Percentiles rank a stretch among this genome's conserved stretches.
phyloP scores from a whole-genome alignment of 192 early-diverging fungal species.

The Coemansia sp. region DNA sequence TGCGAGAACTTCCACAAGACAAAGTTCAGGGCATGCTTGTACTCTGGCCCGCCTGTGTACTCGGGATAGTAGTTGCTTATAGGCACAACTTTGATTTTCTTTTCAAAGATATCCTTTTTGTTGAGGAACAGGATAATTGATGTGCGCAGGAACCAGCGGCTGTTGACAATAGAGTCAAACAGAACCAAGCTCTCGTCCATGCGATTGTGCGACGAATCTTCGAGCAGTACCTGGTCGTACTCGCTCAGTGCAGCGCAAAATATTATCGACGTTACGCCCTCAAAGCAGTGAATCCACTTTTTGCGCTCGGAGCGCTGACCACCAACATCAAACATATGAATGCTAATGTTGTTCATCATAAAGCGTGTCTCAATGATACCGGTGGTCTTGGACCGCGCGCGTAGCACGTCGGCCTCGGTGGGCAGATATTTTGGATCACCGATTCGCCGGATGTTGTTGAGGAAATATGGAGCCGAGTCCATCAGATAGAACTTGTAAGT shows the following conservation, averaged over 20 bases:
- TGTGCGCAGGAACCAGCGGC: conserved; percentile 88
- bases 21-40: conserved; percentile 82
- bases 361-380: conserved; percentile 96
- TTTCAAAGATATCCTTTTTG: conserved; percentile 87
- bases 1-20: conserved; percentile 88
- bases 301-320: conserved; percentile 98
- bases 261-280: conserved; percentile 95
- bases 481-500: conserved; percentile 86
- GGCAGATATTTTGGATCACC: conserved; percentile 82
- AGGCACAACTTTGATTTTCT: conserved; percentile 75
- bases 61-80: conserved; percentile 86
- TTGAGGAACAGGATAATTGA: conserved; percentile 93
- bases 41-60: conserved; percentile 74
- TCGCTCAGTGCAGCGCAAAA: conserved; percentile 92
- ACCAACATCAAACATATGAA: conserved; percentile 99
- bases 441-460: conserved; percentile 85
- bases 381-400: conserved; percentile 97
- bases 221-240: conserved; percentile 89
- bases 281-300: conserved; percentile 99
- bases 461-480: conserved; percentile 94
- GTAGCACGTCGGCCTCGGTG: conserved; percentile 90
- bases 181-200: conserved; percentile 89
- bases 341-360: conserved; percentile 83
- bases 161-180: conserved; percentile 91
- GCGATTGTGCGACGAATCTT: conserved; percentile 85